A percentile compares a stretch with the other conserved stretches of the same genome.
Conservation (phyloP, 257 asterid genomes). For the Solanum pennellii region DNA sequence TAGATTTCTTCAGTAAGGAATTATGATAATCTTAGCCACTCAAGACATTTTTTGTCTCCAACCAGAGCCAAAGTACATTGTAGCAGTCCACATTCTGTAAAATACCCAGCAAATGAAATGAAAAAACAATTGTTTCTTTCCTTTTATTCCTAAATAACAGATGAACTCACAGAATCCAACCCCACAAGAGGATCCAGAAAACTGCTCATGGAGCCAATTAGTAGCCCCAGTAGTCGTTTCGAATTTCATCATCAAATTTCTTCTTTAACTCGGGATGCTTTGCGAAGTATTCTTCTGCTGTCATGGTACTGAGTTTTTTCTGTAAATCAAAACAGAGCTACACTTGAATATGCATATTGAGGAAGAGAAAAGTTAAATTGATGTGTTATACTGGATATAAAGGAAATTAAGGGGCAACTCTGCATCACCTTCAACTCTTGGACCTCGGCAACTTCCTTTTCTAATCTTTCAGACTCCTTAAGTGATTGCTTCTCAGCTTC, state of each 20-base stretch:
- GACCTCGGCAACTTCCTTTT: constrained; percentile 79
- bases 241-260: constrained; percentile 40
- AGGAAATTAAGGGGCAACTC: neutral
- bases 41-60: neutral
- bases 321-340: constrained; percentile 23
- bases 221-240: constrained; percentile 38
- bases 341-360: neutral
- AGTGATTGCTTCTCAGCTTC: constrained; percentile 72
- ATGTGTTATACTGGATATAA: neutral
- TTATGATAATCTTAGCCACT: neutral
- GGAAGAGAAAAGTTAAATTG: neutral
- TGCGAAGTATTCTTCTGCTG: constrained; percentile 88
- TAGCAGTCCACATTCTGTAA: constrained; percentile 16
- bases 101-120: constrained; percentile 9
- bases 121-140: constrained; percentile 7
- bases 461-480: constrained; percentile 76
- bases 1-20: neutral
- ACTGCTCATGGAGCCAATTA: neutral
- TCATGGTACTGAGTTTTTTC: constrained; percentile 81
- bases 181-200: neutral
- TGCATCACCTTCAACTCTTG: constrained; percentile 67
- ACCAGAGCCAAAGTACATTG: neutral
- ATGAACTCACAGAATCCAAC: constrained; percentile 21
- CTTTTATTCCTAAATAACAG: constrained; percentile 41
- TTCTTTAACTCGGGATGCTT: constrained; percentile 93